These are phyloP conservation scores for Phytophthora syringae DNA, from an alignment of 352 stramenopile species.

Conservation along the genomic window DNA sequence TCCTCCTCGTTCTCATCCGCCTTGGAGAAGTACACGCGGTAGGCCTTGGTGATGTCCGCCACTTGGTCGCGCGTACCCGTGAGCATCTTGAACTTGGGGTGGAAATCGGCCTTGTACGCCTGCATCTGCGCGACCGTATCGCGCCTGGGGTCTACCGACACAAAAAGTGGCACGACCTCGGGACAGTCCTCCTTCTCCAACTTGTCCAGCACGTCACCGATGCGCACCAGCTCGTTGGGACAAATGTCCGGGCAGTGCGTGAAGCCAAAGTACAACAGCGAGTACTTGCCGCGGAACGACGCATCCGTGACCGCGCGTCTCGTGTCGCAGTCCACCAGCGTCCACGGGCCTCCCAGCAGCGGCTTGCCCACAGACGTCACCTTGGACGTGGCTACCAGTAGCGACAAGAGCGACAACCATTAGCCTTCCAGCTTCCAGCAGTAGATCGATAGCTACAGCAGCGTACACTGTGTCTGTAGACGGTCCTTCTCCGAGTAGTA, in stretches of 20 bases:
- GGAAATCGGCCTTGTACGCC: constrained; percentile 95
- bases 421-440: constrained; percentile 1
- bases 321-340: constrained; percentile 92
- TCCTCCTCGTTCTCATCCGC: constrained; percentile 93
- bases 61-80: constrained; percentile 95
- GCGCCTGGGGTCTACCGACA: constrained; percentile 97
- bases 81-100: constrained; percentile 89
- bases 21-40: constrained; percentile 99
- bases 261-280: constrained; percentile 99
- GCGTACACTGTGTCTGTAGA: constrained; percentile 81
- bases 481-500: constrained; percentile 92
- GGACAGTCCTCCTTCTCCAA: constrained; percentile 73
- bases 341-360: constrained; percentile 92
- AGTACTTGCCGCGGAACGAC: constrained; percentile 94
- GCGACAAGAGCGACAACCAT: constrained; percentile 8
- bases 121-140: constrained; percentile 97
- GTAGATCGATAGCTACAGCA: too few relatives aligned
- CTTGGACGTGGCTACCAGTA: constrained; percentile 75
- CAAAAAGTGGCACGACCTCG: constrained; percentile 94
- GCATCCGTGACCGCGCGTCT: constrained; percentile 90
- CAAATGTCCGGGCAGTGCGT: constrained; percentile 99
- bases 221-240: constrained; percentile 98
- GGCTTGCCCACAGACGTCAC: constrained; percentile 92
- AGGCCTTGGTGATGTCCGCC: constrained; percentile 97
- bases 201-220: constrained; percentile 95